phyloP scores from a whole-genome alignment of 306 rosid species.

The Cicer arietinum region DNA sequence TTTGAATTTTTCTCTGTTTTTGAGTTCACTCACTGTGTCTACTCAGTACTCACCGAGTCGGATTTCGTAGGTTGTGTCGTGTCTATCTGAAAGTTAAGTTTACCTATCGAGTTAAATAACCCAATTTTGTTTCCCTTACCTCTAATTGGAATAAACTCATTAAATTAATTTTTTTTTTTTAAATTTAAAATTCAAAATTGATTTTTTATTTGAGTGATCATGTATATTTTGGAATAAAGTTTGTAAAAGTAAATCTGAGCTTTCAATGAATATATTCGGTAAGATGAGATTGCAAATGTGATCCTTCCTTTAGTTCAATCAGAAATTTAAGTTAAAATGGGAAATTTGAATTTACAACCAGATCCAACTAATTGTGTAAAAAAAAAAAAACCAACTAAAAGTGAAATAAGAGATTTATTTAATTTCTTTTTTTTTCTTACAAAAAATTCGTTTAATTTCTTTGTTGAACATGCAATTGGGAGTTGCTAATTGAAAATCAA shows the following conservation, averaged over 20 bases:
- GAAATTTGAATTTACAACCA: neutral
- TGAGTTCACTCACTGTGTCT: constrained; percentile 38
- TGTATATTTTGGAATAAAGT: neutral
- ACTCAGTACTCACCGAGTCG: neutral
- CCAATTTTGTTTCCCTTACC: too few relatives aligned
- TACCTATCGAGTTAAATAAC: too few relatives aligned
- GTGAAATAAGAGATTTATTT: too few relatives aligned
- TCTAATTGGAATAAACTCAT: too few relatives aligned
- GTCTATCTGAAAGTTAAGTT: neutral
- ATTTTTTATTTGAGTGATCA: too few relatives aligned
- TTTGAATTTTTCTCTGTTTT: neutral
- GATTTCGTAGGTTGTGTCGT: neutral
- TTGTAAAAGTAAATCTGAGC: neutral
- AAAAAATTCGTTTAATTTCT: neutral
- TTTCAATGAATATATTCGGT: too few relatives aligned
- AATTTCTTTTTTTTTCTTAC: too few relatives aligned
- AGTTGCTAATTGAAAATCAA: neutral
- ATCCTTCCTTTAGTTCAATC: neutral
- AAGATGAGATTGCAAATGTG: neutral
- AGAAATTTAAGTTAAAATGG: neutral
- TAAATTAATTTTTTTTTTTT: too few relatives aligned
- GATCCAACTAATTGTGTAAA: neutral
- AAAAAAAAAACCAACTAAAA: too few relatives aligned
- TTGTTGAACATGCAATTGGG: neutral
- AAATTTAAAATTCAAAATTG: too few relatives aligned